These are phyloP conservation scores for Exophiala bonariae DNA, from an alignment of 2,329 filamentous ascomycete genomes.

Conservation along the genomic window DNA sequence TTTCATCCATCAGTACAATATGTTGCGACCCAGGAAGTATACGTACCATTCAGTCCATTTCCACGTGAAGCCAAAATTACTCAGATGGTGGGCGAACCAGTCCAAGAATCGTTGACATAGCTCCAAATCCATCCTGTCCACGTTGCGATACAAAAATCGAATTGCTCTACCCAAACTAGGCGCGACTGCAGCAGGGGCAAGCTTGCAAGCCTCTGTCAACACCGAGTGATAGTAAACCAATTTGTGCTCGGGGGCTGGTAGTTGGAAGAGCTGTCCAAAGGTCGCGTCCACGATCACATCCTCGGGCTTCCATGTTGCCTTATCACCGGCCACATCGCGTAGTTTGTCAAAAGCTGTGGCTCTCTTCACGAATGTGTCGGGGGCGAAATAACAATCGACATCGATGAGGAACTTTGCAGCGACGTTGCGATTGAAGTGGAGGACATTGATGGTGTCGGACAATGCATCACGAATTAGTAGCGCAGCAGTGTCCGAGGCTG, in stretches of 20 bases:
- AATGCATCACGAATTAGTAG: conserved; percentile 83
- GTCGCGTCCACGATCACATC: conserved; percentile 97
- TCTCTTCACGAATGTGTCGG: conserved; percentile 87
- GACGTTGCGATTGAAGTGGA: conserved; percentile 87
- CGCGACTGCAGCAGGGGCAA: conserved; percentile 93
- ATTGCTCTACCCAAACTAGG: conserved; percentile 92
- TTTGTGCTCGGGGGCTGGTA: conserved; percentile 87
- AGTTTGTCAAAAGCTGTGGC: conserved; percentile 91
- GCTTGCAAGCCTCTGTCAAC: conserved; percentile 91
- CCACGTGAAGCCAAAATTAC: conserved; percentile 99
- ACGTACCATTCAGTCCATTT: conserved; percentile 94
- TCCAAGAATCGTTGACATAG: conserved; percentile 85
- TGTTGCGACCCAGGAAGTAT: background rate
- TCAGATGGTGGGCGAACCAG: conserved; percentile 97
- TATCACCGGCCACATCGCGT: conserved; percentile 61
- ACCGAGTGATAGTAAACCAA: conserved; percentile 95
- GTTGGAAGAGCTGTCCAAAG: conserved; percentile 89
- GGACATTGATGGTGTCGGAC: conserved; percentile 87
- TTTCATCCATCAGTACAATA: conserved; percentile 28
- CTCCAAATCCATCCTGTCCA: conserved; percentile 82
- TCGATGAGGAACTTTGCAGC: conserved; percentile 89
- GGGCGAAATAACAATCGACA: conserved; percentile 89
- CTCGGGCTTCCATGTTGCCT: conserved; percentile 92
- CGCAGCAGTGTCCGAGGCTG: conserved; percentile 71
- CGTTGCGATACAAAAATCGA: conserved; percentile 80